A percentile compares a stretch with the other conserved stretches of the same genome.
phyloP scores from a whole-genome alignment of 495 filamentous ascomycete species.

The Hypoxylon fuscum region DNA sequence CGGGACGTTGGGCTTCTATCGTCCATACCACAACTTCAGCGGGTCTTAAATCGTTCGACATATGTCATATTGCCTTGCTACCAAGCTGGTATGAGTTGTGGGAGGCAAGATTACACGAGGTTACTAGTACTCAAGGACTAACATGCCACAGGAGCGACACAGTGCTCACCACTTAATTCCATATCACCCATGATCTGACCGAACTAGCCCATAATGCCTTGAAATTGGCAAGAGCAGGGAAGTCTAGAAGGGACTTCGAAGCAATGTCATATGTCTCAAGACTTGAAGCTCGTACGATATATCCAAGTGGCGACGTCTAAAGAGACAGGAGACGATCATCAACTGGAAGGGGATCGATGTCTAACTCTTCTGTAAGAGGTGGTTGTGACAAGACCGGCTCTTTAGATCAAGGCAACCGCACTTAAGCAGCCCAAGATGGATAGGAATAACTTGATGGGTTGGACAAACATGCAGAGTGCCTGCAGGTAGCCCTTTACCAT shows the following conservation, averaged over 20 bases:
- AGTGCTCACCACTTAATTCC: conserved; percentile 19
- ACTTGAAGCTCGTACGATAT: conserved; percentile 1
- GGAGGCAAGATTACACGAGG: conserved; percentile 25
- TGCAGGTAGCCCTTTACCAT: neutral
- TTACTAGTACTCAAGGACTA: conserved; percentile 11
- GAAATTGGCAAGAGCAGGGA: neutral
- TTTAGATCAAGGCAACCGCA: neutral
- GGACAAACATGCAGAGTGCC: conserved; percentile 16
- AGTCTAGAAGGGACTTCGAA: neutral
- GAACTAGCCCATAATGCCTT: neutral
- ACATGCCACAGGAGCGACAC: conserved; percentile 30
- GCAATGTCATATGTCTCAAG: conserved; percentile 16
- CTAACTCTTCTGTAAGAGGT: neutral
- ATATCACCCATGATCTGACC: conserved; percentile 5
- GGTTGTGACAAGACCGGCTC: neutral
- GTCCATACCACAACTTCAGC: neutral
- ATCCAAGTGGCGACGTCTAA: conserved; percentile 1
- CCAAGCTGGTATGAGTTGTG: conserved; percentile 12
- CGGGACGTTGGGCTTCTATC: conserved; percentile 14
- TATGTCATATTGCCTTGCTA: conserved; percentile 13
- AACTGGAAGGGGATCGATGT: conserved; percentile 1
- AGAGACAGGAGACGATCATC: neutral
- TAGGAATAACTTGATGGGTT: neutral
- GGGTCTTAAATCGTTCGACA: conserved; percentile 7
- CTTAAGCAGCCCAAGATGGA: neutral